Evolutionary conservation across 371 early-diverging fungal species (phyloP), one percentile per base, ranked within the genome.

Genomic region (Syncephalastrum racemosum): DNA sequence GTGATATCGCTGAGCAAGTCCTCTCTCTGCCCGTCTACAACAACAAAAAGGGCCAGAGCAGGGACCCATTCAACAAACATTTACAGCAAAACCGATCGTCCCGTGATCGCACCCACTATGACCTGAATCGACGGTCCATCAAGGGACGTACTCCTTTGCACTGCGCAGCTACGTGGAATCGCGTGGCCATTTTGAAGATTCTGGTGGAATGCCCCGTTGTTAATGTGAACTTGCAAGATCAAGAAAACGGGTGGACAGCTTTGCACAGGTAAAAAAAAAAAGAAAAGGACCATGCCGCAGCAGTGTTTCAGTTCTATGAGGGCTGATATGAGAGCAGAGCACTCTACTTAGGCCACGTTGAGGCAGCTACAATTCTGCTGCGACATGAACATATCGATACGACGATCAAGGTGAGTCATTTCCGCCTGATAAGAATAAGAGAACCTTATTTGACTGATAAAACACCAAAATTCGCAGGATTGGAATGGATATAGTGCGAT

Each of bases 171-270:
- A 59, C 70, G 14, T 73, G 76, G 65, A 76, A 81, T 56, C 58
- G 80, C 51, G 44, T 53, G 4, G 70, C 72, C 20, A 60, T 80
- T 14, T 77, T 81, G 49, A 59, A 62, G 27, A 24, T 63, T 4
- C 62, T 87, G 5, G 64, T 87, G 13, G 59, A 60, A 15, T 79
- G 76, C 60, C 67, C 82, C 2, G 61, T 64, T 20, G 75, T 87
- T 24, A 75, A 85, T 59, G 71, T 88, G 43, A 90, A 90, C 56
- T 19, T 75, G 7, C 78, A 73, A 57, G 91, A 91, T 59, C 53
- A 63, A 23, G 91, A 90, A 59, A 83, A 79, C 52, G 87, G 88
- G 1, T 90, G 88, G 80, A 90, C 91, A 15, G 79, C 86, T 8
- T 63, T 90, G 31, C 90, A 91, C 60, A 77, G 74, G 85, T 80